Conservation (phyloP, 2,329 filamentous ascomycete species). For the Colletotrichum godetiae region DNA sequence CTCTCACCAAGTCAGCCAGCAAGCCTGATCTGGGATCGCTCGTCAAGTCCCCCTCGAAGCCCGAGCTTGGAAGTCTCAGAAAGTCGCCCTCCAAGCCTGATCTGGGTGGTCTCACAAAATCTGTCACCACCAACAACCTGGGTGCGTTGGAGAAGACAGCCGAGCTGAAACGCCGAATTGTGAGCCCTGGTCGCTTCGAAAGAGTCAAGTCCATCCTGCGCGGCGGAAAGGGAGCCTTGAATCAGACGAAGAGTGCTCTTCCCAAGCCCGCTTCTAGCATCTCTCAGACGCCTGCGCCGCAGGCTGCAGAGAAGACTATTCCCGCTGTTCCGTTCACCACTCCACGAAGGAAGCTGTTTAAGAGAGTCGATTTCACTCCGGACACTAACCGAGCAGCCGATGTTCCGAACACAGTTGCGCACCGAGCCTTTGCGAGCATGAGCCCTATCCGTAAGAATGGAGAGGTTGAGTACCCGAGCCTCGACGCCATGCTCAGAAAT, state of each 20-base stretch:
- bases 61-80: conserved; percentile 49
- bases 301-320: conserved; percentile 62
- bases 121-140: conserved; percentile 61
- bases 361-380: conserved; percentile 85
- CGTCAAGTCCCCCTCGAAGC: conserved; percentile 63
- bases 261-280: conserved; percentile 53
- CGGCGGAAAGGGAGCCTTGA: conserved; percentile 49
- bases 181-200: conserved; percentile 64
- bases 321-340: conserved; percentile 69
- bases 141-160: conserved; percentile 44
- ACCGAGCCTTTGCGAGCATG: conserved; percentile 64
- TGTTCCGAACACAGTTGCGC: conserved; percentile 49
- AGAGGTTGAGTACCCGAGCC: conserved; percentile 47
- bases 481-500: conserved; percentile 43
- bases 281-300: conserved; percentile 60
- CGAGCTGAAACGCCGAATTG: conserved; percentile 49
- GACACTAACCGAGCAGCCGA: conserved; percentile 66
- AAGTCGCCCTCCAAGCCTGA: conserved; percentile 66
- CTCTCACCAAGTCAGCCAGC: conserved; percentile 43
- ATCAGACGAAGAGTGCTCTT: conserved; percentile 59
- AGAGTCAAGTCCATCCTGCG: conserved; percentile 70
- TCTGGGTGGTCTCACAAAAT: conserved; percentile 51
- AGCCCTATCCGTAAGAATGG: conserved; percentile 43
- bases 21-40: conserved; percentile 30
- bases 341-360: conserved; percentile 73